Evolutionary conservation across 768 basidiomycete species (phyloP), one percentile per base, ranked within the genome.

Genomic region (Pleurotus sapidus): DNA sequence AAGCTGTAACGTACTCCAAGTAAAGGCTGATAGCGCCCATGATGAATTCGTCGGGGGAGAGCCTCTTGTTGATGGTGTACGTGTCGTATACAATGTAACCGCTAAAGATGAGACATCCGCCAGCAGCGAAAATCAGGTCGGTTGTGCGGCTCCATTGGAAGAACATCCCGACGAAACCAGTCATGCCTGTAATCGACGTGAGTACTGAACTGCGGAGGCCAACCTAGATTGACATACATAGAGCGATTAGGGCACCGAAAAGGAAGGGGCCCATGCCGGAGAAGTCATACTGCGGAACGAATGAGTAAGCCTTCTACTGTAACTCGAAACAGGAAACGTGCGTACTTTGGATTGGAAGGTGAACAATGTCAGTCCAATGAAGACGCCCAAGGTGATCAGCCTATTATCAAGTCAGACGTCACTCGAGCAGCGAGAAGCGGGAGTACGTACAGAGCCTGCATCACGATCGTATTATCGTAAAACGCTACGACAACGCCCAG

Each of bases 21-120:
- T 98, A 98, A n/a, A 98, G 83, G 62, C 86, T 88, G 66, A 98
- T 88, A 15, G 93, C 81, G 37, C 88, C 96, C 76, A 97, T 76
- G 63, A 97, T 94, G 70, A 83, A 94, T 70, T 99, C 97, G 62
- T 99, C 97, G 3, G 94, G 93, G 1, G 90, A 92, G 17, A 97
- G 75, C 58, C 86, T 84, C 64, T 86, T 87, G 74, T 91, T 93
- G 78, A 98, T 95, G 61, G 84, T 69, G 70, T 89, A 94, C 2
- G 96, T 98, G 70, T 95, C 93, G 66, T 88, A 95, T 63, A 95
- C 84, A 63, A 96, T 79, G 67, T 95, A 97, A 25, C 91, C 94
- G 54, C 89, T 90, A 79, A 95, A 95, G 59, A 96, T 70, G 47
- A 96, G 74, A 62, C 87, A 87, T 14, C 88, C 93, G 43, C 87